Conservation (phyloP, 306 rosid species). For the Glycine latifolia region DNA sequence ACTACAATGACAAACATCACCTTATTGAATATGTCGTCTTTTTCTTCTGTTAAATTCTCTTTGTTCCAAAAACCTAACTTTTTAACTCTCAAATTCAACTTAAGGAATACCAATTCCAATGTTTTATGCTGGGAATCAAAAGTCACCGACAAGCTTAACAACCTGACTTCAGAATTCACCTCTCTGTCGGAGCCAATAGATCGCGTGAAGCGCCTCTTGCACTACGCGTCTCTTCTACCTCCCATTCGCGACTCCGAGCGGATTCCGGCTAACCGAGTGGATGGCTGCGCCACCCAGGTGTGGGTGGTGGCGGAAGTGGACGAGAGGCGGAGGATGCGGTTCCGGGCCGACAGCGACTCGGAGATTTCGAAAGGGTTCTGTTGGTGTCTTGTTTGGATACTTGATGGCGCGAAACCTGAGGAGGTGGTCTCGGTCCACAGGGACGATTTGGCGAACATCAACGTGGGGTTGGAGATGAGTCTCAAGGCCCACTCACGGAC, state of each 20-base stretch:
- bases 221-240: conserved; percentile 70
- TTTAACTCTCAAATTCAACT: background rate
- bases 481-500: conserved; percentile 66
- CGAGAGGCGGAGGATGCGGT: conserved; percentile 59
- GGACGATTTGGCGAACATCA: conserved; percentile 61
- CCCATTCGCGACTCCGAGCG: conserved; percentile 49
- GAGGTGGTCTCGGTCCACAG: conserved; percentile 57
- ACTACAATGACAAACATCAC: background rate
- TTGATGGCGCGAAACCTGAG: conserved; percentile 67
- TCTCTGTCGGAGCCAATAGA: conserved; percentile 72
- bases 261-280: conserved; percentile 60
- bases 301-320: conserved; percentile 76
- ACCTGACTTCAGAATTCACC: conserved; percentile 62
- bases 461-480: conserved; percentile 55
- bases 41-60: too few relatives aligned
- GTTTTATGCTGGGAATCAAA: background rate
- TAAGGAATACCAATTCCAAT: background rate
- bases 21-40: background rate
- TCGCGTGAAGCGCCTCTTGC: conserved; percentile 70
- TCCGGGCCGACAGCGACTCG: conserved; percentile 81
- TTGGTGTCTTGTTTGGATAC: conserved; percentile 71
- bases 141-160: conserved; percentile 30
- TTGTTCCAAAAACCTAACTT: background rate
- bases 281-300: conserved; percentile 74
- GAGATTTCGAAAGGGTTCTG: conserved; percentile 87